Evolutionary conservation across 2,329 filamentous ascomycete genomes (phyloP).

Genomic region (Ophiostoma populinum): DNA sequence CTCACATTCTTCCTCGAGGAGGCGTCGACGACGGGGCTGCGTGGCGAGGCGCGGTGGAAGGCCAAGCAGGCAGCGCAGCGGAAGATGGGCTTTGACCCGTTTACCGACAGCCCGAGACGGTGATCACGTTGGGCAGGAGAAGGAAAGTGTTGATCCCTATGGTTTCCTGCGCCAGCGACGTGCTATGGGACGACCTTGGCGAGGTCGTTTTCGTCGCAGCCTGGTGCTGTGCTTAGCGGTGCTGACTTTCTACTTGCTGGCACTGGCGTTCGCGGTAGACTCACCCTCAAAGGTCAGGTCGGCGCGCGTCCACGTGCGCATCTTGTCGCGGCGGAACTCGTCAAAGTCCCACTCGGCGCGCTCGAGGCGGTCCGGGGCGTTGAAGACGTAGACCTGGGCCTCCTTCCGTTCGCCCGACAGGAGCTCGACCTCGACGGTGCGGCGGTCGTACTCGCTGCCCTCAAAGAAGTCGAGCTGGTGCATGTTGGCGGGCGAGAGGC

Average conservation of each 20-base stretch:
- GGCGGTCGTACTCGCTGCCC: conserved; percentile 51
- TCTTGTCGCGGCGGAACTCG: conserved; percentile 62
- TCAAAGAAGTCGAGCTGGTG: conserved; percentile 67
- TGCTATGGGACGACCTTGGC: conserved; percentile 9
- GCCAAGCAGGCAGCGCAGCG: conserved; percentile 28
- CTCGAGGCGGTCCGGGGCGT: conserved; percentile 37
- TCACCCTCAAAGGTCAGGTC: conserved; percentile 28
- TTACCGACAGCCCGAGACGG: conserved; percentile 25
- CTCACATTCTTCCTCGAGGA: conserved; percentile 70
- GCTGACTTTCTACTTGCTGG: not conserved
- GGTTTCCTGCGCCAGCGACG: no score
- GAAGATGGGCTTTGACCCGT: conserved; percentile 38
- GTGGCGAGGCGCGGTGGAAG: conserved; percentile 26
- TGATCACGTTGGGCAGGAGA: no score
- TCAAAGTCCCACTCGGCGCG: conserved; percentile 74
- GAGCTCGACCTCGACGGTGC: conserved; percentile 30
- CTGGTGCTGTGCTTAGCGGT: conserved; percentile 6
- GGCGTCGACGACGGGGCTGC: conserved; percentile 33
- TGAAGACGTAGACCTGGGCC: conserved; percentile 50
- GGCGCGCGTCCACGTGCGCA: conserved; percentile 34
- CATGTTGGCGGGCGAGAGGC: conserved; percentile 63
- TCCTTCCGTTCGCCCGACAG: conserved; percentile 19
- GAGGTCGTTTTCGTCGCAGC: conserved; percentile 11
- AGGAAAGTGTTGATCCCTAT: not conserved
- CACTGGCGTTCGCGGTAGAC: not conserved